A percentile compares a stretch with the other conserved stretches of the same genome.
These are phyloP conservation scores for Colletotrichum destructivum DNA, from an alignment of 2,329 filamentous ascomycete species.

Conservation along the genomic window DNA sequence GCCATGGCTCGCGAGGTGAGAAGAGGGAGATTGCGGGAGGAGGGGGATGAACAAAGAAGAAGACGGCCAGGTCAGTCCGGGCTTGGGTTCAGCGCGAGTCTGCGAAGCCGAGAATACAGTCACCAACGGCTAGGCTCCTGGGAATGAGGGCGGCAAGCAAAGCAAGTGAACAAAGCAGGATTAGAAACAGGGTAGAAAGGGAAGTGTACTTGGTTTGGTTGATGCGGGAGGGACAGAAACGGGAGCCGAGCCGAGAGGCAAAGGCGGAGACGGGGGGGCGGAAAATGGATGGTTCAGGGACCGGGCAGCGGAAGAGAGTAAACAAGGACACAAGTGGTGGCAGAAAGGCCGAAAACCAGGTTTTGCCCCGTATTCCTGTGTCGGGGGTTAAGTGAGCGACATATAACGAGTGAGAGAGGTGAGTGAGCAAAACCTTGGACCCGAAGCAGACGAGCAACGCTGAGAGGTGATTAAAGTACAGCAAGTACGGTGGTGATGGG, in stretches of 20 bases:
- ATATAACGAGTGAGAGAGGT: not conserved
- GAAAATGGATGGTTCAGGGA: constrained; percentile 21
- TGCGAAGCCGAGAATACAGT: not conserved
- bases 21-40: not conserved
- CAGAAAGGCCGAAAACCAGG: not conserved
- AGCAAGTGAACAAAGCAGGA: not conserved
- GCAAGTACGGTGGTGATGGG: not conserved
- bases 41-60: not conserved
- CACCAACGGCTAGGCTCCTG: not conserved
- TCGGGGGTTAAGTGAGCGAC: not conserved
- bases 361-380: not conserved
- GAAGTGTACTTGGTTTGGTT: constrained; percentile 8
- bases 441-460: not conserved
- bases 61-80: not conserved
- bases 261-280: constrained; percentile 27
- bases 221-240: constrained; percentile 16
- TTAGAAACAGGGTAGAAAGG: constrained; percentile 2
- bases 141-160: not conserved
- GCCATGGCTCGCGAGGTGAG: constrained; percentile 69
- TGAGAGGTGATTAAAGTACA: constrained; percentile 1
- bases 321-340: not conserved
- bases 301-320: not conserved
- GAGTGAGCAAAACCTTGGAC: not conserved
- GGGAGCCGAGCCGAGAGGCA: constrained; percentile 30
- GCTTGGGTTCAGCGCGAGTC: not conserved